These are phyloP conservation scores for Neurospora tetrasperma DNA, from an alignment of 495 filamentous ascomycete genomes.

Conservation along the genomic window DNA sequence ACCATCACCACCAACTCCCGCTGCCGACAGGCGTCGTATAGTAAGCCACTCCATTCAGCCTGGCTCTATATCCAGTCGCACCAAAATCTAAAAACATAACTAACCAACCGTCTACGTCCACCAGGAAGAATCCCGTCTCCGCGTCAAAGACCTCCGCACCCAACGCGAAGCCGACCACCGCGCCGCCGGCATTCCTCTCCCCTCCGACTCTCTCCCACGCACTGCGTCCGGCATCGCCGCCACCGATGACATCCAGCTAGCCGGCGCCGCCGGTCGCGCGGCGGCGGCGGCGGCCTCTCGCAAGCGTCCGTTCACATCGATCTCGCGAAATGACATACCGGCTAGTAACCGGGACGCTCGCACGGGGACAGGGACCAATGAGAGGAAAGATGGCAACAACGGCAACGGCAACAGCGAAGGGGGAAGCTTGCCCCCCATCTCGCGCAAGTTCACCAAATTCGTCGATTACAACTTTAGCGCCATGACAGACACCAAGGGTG, in stretches of 20 bases:
- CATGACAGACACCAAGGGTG: constrained; percentile 96
- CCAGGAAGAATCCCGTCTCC: constrained; percentile 83
- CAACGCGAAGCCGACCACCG: constrained; percentile 49
- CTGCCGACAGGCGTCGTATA: constrained; percentile 54
- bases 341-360: constrained; percentile 59
- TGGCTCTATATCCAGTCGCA: not conserved
- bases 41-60: constrained; percentile 28
- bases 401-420: constrained; percentile 31
- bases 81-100: too few species aligned
- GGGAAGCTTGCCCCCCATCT: constrained; percentile 40
- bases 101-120: not conserved
- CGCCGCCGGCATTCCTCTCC: constrained; percentile 15
- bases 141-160: constrained; percentile 80
- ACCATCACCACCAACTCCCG: constrained; percentile 56
- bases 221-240: constrained; percentile 31
- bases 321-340: constrained; percentile 50
- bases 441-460: constrained; percentile 70
- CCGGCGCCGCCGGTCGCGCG: constrained; percentile 25
- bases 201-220: constrained; percentile 14
- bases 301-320: constrained; percentile 48
- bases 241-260: constrained; percentile 25
- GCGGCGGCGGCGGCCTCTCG: constrained; percentile 30
- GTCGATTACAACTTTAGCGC: constrained; percentile 96
- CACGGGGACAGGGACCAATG: too few species aligned
- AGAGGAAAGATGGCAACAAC: constrained; percentile 21